A percentile compares a stretch with the other conserved stretches of the same genome.
Conservation (phyloP, 768 basidiomycete genomes). For the Boletus rufocinnamomeus region DNA sequence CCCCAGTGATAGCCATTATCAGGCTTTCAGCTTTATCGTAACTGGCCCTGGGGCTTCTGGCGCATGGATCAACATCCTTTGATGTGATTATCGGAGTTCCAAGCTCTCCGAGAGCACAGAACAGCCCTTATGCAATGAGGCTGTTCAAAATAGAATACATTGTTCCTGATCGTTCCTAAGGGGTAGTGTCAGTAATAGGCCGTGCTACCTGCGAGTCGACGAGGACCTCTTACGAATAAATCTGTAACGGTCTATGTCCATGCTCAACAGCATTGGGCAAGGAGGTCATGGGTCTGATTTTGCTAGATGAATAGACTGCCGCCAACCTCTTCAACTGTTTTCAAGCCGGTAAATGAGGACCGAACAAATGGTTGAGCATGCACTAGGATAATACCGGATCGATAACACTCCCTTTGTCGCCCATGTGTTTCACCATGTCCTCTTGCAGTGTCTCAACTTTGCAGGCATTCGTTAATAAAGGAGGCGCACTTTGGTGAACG, state of each 20-base stretch:
- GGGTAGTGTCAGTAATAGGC: too few species aligned
- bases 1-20: too few species aligned
- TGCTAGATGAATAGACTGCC: conserved; percentile 3
- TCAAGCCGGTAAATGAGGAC: not conserved
- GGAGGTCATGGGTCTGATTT: not conserved
- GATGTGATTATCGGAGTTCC: too few species aligned
- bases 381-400: conserved; percentile 13
- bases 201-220: too few species aligned
- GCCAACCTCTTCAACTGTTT: conserved; percentile 15
- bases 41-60: too few species aligned
- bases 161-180: too few species aligned
- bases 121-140: too few species aligned
- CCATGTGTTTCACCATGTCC: conserved; percentile 13
- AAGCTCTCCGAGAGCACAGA: too few species aligned
- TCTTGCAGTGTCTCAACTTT: conserved; percentile 21
- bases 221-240: not conserved
- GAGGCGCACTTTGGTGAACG: not conserved
- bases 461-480: not conserved
- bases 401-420: conserved; percentile 14
- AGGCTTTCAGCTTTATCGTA: too few species aligned
- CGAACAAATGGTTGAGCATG: not conserved
- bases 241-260: not conserved
- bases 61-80: too few species aligned
- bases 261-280: not conserved
- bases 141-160: too few species aligned